Evolutionary conservation across 176 grass and related monocot species (phyloP).

Genomic region (Pontederia crassipes): DNA sequence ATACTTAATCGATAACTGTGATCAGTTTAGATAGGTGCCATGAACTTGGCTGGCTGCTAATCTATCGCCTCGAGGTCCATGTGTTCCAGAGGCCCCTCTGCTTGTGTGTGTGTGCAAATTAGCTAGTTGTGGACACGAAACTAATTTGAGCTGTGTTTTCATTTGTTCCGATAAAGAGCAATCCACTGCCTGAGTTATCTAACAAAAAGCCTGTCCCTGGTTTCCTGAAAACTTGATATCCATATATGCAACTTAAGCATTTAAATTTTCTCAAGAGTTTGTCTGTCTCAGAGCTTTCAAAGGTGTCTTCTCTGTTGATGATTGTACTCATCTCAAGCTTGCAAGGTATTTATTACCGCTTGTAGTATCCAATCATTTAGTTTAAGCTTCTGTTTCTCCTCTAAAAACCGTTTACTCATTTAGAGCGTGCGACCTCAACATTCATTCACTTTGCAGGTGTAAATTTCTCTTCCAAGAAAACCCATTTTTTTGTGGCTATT

Average conservation of each 20-base stretch:
- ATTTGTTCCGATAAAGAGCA: conserved; percentile 10
- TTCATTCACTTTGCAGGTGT: too few species aligned
- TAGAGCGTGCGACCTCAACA: too few species aligned
- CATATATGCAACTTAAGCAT: not conserved
- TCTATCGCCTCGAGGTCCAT: not conserved
- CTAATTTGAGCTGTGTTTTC: conserved; percentile 6
- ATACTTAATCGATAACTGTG: not conserved
- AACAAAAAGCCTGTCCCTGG: not conserved
- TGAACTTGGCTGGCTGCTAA: conserved; percentile 6
- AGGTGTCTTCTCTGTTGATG: too few species aligned
- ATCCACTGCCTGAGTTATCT: not conserved
- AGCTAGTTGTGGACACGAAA: not conserved
- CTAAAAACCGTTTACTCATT: too few species aligned
- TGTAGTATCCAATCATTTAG: too few species aligned
- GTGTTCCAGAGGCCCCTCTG: not conserved
- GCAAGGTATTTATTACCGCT: too few species aligned
- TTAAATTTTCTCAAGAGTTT: not conserved
- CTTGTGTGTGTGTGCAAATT: conserved; percentile 10
- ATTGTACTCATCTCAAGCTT: too few species aligned
- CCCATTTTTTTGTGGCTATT: too few species aligned
- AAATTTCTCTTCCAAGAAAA: too few species aligned
- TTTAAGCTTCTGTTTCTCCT: too few species aligned
- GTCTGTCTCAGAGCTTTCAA: too few species aligned
- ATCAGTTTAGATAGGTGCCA: not conserved
- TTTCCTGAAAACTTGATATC: not conserved